Conservation (phyloP, 257 asterid genomes). For the Gentiana macrophylla region DNA sequence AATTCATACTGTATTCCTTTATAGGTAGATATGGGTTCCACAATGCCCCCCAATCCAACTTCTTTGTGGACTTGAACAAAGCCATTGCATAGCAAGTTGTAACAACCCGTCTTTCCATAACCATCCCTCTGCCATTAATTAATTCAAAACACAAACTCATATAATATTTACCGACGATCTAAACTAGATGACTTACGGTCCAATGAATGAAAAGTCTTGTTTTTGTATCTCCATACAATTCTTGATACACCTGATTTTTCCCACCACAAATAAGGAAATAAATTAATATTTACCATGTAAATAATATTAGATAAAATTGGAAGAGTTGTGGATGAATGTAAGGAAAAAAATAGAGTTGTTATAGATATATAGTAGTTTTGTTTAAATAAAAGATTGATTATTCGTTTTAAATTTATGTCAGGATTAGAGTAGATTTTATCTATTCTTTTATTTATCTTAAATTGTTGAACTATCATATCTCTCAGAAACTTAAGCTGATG, state of each 20-base stretch:
- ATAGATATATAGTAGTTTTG: too few relatives aligned
- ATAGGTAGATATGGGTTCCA: constrained; percentile 53
- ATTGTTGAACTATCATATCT: too few relatives aligned
- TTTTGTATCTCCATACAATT: constrained; percentile 69
- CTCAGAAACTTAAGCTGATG: too few relatives aligned
- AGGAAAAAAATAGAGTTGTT: too few relatives aligned
- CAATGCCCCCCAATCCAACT: constrained; percentile 80
- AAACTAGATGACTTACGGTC: constrained; percentile 56
- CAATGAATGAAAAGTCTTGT: constrained; percentile 89
- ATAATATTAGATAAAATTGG: too few relatives aligned
- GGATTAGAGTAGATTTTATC: too few relatives aligned
- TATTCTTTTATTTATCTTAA: too few relatives aligned
- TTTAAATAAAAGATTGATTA: too few relatives aligned
- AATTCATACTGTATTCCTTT: constrained; percentile 59
- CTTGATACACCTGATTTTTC: constrained; percentile 67
- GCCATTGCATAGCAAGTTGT: constrained; percentile 76
- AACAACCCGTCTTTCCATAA: constrained; percentile 82
- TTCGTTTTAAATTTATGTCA: too few relatives aligned
- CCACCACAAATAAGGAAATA: neutral
- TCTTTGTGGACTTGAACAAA: constrained; percentile 65
- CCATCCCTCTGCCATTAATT: constrained; percentile 58
- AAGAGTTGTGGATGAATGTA: too few relatives aligned
- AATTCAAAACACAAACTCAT: too few relatives aligned
- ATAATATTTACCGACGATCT: too few relatives aligned
- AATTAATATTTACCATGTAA: neutral